Evolutionary conservation across 257 asterid species (phyloP).

Genomic region (Nicotiana obtusifolia): DNA sequence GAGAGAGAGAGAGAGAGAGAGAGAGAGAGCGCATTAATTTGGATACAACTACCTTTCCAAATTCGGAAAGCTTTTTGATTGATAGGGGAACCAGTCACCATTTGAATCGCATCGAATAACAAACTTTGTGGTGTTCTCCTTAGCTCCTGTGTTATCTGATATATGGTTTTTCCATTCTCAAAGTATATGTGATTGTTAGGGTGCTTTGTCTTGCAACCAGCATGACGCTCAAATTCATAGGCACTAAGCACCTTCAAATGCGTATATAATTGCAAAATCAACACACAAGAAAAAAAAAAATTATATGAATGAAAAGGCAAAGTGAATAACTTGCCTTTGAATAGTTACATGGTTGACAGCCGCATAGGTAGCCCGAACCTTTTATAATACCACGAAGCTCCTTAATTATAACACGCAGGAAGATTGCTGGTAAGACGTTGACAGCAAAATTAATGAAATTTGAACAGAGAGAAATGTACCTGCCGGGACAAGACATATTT

Average conservation of each 20-base stretch:
- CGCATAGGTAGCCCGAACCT: slow-evolving; percentile 89
- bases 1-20: not conserved
- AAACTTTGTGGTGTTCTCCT: slow-evolving; percentile 70
- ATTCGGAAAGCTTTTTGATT: slow-evolving; percentile 86
- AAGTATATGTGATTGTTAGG: slow-evolving; percentile 92
- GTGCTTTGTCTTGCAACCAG: slow-evolving; percentile 88
- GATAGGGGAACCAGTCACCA: slow-evolving; percentile 83
- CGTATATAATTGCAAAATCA: not conserved
- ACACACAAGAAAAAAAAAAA: not conserved
- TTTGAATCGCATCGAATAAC: slow-evolving; percentile 76
- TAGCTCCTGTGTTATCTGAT: slow-evolving; percentile 91
- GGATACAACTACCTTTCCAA: slow-evolving; percentile 73
- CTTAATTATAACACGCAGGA: slow-evolving; percentile 23
- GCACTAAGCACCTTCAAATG: slow-evolving; percentile 73
- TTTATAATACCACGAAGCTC: slow-evolving; percentile 87
- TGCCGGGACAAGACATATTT: slow-evolving; percentile 62
- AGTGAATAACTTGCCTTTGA: slow-evolving; percentile 52
- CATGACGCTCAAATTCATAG: slow-evolving; percentile 90
- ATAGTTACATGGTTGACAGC: slow-evolving; percentile 76
- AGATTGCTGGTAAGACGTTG: slow-evolving; percentile 15
- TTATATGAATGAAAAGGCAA: not conserved
- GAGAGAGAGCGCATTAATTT: too few relatives aligned
- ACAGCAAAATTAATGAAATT: not conserved
- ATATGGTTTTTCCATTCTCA: slow-evolving; percentile 84
- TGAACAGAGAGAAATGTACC: slow-evolving; percentile 36